Base-by-base conservation (phyloP, 768 basidiomycete genomes). In the Gautieria morchelliformis region DNA sequence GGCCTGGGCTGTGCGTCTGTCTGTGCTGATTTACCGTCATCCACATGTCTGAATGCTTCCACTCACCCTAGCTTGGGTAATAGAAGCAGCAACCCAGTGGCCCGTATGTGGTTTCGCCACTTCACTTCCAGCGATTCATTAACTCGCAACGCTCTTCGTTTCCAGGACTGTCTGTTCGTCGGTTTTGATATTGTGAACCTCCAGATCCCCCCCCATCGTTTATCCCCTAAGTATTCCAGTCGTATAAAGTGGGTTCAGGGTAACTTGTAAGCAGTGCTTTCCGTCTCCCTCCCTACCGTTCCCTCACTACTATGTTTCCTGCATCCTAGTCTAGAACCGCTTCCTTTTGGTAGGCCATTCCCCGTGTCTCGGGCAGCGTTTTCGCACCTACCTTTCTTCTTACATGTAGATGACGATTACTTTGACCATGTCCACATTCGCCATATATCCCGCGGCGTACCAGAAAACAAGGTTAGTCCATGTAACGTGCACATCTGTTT, bases 391-490 rank as follows among this genome's bases (percentile, higher is more conserved):
- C 30, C 30, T 17, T 24, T 54, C n/a, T 19, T 15, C 61, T 27
- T 2, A 89, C 87, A 67, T 69, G 89, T 88, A 65, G 85, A 89
- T 12, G 88, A 89, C 56, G 87, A 88, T 59, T 82, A 86, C 62
- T 90, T 90, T 60, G 88, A 90, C 67, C 81, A 85, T 66, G 81
- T 90, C n/a, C 89, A 85, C 62, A 79, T 90, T 51, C 76, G 80
- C 59, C 72, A 73, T 49, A 79, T 89, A 58, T 79, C 86, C 0
- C 75, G 75, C 62, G 86, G 80, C 17, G 79, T 89, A 24, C 87
- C 86, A 6, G 87, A 89, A 52, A 55, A 67, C 55, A 84, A 83
- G 72, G 85, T 85, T 48, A 30, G 71, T 64, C 20, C 35, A 10
- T 17, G 1, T 24, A 14, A 12, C 19, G 2, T 22, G 42, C 42